Base-by-base conservation (phyloP, 1,139 yeast species). In the Diutina siamensis region DNA sequence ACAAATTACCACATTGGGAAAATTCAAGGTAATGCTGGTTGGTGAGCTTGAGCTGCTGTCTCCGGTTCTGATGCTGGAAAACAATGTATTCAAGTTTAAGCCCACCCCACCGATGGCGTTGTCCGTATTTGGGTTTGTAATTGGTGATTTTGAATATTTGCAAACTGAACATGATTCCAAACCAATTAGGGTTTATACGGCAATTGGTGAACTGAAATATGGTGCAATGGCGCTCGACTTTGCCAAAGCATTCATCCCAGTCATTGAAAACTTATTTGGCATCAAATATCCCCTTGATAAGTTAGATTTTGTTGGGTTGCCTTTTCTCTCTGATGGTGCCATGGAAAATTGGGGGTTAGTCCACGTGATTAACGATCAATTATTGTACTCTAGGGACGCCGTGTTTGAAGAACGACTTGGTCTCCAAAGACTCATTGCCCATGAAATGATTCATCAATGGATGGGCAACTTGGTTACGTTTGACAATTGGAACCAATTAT, bases 261-360 rank as follows among this genome's bases (percentile, higher is more conserved):
- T 74, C 2, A 51, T 66, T 40, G 75, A 69, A 47, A 46, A 57
- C 0, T 60, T 67, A 31, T 70, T 82, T 46, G 64, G 67, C 0
- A 56, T 57, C 13, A 51, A 56, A 1, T 82, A 68, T 53, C 89
- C 89, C 1, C 62, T 80, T 51, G 62, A 66, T 4, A 83, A 83
- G 53, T 59, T 83, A 36, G 92, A 83, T 55, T 62, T 83, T 44
- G 74, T 80, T 2, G 74, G 83, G 1, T 58, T 83, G 13, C 92
- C 92, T 5, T 81, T 78, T 53, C 66, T 83, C 49, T 69, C 78
- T 32, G 89, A 83, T 58, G 83, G 85, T 48, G 92, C 85, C 3
- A 83, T 82, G 80, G 94, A 83, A 57, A 82, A 83, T 56, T 80
- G 83, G 76, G 84, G 86, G 3, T 62, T 81, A 63, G 69, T 83